Evolutionary conservation across 768 basidiomycete genomes (phyloP).

Genomic region (Suillus subalutaceus): DNA sequence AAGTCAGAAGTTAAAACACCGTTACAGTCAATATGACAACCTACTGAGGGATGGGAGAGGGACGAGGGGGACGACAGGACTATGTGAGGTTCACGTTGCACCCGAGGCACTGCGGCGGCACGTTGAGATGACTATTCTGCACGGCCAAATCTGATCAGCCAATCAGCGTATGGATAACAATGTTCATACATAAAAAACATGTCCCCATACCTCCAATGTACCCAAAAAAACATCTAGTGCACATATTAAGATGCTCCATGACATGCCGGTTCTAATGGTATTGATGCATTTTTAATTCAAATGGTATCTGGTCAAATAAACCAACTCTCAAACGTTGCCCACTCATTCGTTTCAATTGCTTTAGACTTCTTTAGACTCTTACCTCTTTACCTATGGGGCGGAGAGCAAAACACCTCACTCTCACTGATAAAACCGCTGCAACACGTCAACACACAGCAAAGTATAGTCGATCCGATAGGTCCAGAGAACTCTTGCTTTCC

Average conservation of each 20-base stretch:
- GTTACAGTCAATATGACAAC: background rate
- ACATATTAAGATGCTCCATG: background rate
- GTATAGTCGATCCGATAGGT: background rate
- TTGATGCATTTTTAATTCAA: background rate
- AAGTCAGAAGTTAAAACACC: background rate
- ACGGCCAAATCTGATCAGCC: background rate
- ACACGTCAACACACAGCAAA: background rate
- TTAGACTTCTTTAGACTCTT: background rate
- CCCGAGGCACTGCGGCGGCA: background rate
- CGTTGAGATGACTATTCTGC: background rate
- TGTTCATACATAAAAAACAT: background rate
- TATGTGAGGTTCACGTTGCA: background rate
- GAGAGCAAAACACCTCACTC: constrained; percentile 1
- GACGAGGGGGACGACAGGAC: background rate
- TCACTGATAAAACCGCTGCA: background rate
- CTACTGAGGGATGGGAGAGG: background rate
- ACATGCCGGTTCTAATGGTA: background rate
- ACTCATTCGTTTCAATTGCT: background rate
- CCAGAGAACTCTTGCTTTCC: background rate
- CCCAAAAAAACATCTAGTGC: background rate
- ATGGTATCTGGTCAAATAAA: background rate
- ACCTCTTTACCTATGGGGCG: background rate
- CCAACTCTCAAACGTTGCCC: background rate
- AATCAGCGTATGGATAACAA: background rate
- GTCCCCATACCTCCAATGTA: background rate